Conservation (phyloP, 768 basidiomycete species). For the Peribolospora kevripleyi region DNA sequence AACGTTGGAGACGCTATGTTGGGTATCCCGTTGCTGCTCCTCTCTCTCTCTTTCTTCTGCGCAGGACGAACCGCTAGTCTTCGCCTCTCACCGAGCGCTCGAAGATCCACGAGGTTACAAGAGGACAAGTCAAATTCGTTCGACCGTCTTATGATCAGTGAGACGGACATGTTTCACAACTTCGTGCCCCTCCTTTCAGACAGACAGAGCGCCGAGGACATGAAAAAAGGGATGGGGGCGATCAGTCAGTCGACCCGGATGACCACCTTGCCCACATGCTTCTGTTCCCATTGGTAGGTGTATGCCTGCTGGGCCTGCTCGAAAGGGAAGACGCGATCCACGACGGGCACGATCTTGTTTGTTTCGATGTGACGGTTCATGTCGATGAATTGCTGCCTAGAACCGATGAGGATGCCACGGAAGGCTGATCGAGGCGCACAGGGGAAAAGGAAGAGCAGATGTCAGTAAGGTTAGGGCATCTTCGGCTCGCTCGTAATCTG, state of each 20-base stretch:
- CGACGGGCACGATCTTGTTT: slow-evolving; percentile 14
- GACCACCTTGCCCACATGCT: slow-evolving; percentile 39
- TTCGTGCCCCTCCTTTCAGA: too few relatives aligned
- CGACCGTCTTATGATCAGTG: too few relatives aligned
- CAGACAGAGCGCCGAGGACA: too few relatives aligned
- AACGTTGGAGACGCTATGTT: too few relatives aligned
- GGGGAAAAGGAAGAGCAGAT: not conserved
- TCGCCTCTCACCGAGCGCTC: too few relatives aligned
- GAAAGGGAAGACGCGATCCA: slow-evolving; percentile 37
- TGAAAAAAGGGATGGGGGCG: too few relatives aligned
- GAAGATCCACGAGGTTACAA: too few relatives aligned
- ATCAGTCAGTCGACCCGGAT: slow-evolving; percentile 22
- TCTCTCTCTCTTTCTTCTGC: too few relatives aligned
- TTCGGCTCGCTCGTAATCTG: slow-evolving; percentile 7
- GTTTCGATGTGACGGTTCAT: slow-evolving; percentile 16
- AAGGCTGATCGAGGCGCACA: slow-evolving; percentile 24
- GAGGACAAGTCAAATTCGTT: too few relatives aligned
- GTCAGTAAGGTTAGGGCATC: slow-evolving; percentile 10
- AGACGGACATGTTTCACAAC: too few relatives aligned
- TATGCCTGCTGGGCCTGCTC: slow-evolving; percentile 32
- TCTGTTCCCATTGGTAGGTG: slow-evolving; percentile 29
- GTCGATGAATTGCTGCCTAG: slow-evolving; percentile 35
- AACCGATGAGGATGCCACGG: slow-evolving; percentile 34
- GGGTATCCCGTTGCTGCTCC: too few relatives aligned
- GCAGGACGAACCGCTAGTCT: too few relatives aligned